These are phyloP conservation scores for Thinopyrum elongatum DNA, from an alignment of 176 grass and related monocot genomes.

Conservation along the genomic window DNA sequence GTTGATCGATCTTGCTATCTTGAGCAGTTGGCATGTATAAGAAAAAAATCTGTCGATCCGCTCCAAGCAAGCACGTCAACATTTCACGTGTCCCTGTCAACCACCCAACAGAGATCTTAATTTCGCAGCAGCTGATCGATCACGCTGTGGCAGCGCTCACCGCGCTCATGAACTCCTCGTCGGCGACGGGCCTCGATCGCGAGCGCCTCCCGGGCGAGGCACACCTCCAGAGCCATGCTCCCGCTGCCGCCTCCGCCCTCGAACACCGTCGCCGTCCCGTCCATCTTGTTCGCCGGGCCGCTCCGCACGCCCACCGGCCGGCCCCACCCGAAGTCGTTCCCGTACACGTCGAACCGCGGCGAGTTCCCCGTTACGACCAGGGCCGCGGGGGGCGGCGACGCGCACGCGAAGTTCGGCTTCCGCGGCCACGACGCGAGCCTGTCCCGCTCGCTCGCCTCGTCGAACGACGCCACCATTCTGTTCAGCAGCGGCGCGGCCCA, in stretches of 20 bases:
- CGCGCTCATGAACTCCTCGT: no score
- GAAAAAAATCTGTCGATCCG: no score
- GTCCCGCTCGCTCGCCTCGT: neutral
- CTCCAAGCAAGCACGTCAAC: no score
- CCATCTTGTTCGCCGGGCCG: conserved; percentile 23
- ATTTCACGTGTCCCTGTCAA: no score
- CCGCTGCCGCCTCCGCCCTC: neutral
- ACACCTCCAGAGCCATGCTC: no score
- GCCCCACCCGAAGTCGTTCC: conserved; percentile 4
- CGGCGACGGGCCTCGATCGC: no score
- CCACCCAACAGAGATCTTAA: no score
- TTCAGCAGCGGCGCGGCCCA: conserved; percentile 22
- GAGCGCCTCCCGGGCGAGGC: neutral
- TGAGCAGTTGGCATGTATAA: no score
- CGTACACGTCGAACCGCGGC: no score
- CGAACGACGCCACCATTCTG: conserved; percentile 12
- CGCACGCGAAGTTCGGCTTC: neutral
- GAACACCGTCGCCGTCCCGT: conserved; percentile 20
- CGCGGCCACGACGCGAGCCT: neutral
- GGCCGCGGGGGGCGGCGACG: neutral
- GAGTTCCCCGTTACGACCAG: conserved; percentile 4
- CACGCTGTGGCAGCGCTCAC: no score
- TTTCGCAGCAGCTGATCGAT: no score
- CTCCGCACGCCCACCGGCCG: conserved; percentile 26
- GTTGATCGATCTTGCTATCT: no score